These are phyloP conservation scores for Penicillium corylophilum DNA, from an alignment of 2,329 filamentous ascomycete genomes.

Conservation along the genomic window DNA sequence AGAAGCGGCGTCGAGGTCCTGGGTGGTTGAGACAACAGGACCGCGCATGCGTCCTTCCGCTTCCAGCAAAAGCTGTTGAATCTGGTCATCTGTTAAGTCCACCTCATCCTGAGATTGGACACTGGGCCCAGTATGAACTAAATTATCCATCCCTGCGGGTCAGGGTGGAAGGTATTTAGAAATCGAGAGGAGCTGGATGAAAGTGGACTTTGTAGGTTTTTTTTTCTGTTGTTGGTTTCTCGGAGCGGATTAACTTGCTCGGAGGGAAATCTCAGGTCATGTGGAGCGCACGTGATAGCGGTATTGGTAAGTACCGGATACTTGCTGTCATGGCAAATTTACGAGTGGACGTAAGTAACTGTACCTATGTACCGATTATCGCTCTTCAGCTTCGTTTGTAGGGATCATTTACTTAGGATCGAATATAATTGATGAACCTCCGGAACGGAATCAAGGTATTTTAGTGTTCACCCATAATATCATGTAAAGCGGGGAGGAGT, in stretches of 20 bases:
- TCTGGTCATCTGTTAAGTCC: slow-evolving; percentile 62
- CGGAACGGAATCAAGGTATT: not conserved
- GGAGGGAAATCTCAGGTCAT: not conserved
- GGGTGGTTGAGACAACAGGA: slow-evolving; percentile 20
- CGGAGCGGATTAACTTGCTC: slow-evolving; percentile 22
- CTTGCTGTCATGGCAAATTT: not conserved
- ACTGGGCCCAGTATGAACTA: slow-evolving; percentile 8
- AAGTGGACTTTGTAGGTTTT: slow-evolving; percentile 19
- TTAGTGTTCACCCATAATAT: not conserved
- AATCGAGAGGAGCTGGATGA: slow-evolving; percentile 1
- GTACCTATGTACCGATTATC: not conserved
- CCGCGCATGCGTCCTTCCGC: slow-evolving; percentile 59
- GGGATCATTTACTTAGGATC: not conserved
- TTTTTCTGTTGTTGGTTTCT: slow-evolving; percentile 19
- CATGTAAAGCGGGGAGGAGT: not conserved
- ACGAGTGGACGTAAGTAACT: not conserved
- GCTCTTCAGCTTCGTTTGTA: not conserved
- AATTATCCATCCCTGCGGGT: slow-evolving; percentile 21
- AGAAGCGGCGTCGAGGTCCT: slow-evolving; percentile 13
- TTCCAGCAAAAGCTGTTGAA: slow-evolving; percentile 62
- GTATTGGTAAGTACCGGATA: not conserved
- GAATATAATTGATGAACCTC: not conserved
- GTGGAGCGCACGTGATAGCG: not conserved
- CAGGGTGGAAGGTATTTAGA: slow-evolving; percentile 3
- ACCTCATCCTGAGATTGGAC: slow-evolving; percentile 30